Percentiles rank a stretch among this genome's conserved stretches.
These are phyloP conservation scores for Comarum palustre DNA, from an alignment of 306 rosid genomes.

Conservation along the genomic window DNA sequence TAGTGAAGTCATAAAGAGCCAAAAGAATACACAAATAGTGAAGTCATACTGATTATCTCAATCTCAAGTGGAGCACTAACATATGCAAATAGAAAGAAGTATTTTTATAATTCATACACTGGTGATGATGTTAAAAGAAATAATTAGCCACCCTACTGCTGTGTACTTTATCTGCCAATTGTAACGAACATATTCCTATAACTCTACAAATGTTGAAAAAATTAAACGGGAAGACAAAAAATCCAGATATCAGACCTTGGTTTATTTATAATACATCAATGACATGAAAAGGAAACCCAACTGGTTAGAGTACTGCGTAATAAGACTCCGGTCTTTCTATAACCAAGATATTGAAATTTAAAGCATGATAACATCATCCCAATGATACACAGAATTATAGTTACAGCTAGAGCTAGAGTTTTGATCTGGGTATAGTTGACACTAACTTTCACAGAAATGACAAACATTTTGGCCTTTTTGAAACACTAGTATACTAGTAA, in stretches of 20 bases:
- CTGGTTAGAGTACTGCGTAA: not conserved
- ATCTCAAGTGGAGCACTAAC: not conserved
- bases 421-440: not conserved
- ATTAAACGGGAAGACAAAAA: not conserved
- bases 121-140: not conserved
- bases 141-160: not conserved
- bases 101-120: not conserved
- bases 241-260: not conserved
- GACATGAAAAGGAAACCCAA: not conserved
- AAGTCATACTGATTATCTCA: not conserved
- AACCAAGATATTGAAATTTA: conserved; percentile 4
- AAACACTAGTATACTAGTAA: not conserved
- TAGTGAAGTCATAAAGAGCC: too few relatives aligned
- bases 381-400: not conserved
- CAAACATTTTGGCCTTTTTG: not conserved
- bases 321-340: not conserved
- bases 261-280: not conserved
- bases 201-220: not conserved
- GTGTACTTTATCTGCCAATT: not conserved
- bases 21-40: too few relatives aligned
- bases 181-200: not conserved
- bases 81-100: not conserved
- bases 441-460: not conserved
- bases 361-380: not conserved
- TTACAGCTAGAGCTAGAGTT: not conserved